Conservation (phyloP, 2,329 filamentous ascomycete species). For the Aspergillus phoenicis region DNA sequence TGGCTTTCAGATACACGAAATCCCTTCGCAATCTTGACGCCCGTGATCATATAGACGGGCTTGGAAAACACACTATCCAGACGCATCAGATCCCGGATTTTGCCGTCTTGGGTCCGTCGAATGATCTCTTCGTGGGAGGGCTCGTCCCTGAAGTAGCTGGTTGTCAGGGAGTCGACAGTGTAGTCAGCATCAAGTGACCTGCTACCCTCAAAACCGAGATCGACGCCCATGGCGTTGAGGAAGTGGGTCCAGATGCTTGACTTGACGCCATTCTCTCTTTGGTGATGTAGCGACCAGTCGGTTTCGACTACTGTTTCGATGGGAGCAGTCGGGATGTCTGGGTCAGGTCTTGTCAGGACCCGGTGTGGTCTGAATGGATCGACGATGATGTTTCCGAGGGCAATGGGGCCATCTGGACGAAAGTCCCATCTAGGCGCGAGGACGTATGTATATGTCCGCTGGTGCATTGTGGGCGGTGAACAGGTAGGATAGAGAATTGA, state of each 20-base stretch:
- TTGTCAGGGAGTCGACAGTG: background rate
- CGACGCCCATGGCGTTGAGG: background rate
- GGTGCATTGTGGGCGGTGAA: background rate
- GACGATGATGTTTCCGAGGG: background rate
- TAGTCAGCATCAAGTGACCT: background rate
- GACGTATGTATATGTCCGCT: background rate
- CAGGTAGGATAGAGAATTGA: background rate
- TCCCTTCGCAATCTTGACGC: background rate
- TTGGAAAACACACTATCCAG: background rate
- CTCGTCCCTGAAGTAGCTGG: background rate
- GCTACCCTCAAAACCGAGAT: background rate
- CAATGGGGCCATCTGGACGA: background rate
- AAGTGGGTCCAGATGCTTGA: background rate
- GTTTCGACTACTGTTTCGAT: background rate
- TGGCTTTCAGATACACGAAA: background rate
- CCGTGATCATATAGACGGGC: background rate
- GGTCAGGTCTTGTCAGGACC: background rate
- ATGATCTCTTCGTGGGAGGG: background rate
- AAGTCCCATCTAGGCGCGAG: background rate
- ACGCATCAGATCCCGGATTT: background rate
- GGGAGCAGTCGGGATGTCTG: background rate
- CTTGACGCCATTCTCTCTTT: background rate
- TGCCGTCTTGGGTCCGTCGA: background rate
- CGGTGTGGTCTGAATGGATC: background rate
- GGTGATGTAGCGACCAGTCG: background rate